Base-by-base conservation (phyloP, 768 basidiomycete species). In the Russula foetens region DNA sequence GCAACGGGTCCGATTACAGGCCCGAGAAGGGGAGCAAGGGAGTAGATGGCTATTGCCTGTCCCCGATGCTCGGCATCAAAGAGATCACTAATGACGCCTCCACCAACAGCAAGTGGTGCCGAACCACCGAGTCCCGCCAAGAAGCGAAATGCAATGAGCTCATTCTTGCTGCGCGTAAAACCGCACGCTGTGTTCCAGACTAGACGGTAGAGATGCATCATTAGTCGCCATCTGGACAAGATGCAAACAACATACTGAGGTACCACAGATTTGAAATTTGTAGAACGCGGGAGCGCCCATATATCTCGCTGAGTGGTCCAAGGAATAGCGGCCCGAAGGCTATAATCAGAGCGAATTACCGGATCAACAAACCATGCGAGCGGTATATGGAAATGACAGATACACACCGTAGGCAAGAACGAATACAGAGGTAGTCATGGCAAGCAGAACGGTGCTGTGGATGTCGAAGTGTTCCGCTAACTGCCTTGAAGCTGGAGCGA, bases 271-370 rank as follows among this genome's bases (percentile, higher is more conserved):
- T 90, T 0, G 86, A 71, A 0, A 76, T 52, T 66, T 86, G 88
- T 0, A 89, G 66, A 0, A 88, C 81, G 1, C 75, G 71, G 0
- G 83, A 79, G n/a, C 87, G 79, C 1, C 89, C 88, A 62, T 76
- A 90, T 12, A 90, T 76, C 69, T 92, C 90, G 62, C 82, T 84
- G 26, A 90, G 66, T 0, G 89, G 90, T 0, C 84, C 86, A 17
- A 77, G 63, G 41, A 76, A 67, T 1, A 78, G 53, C 1, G 77
- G 76, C 1, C 75, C 84, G 38, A 84, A 62, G 14, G 81, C 84
- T 85, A 46, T 55, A 19, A 68, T 29, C 26, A 44, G 1, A 33
- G 28, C 19, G 15, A 19, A 33, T 35, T 4, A 58, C 6, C 14
- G 21, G 41, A 45, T 52, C 38, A 53, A 26, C 14, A 24, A n/a